These are phyloP conservation scores for Leccinum obscurum DNA, from an alignment of 768 basidiomycete genomes.

Conservation along the genomic window DNA sequence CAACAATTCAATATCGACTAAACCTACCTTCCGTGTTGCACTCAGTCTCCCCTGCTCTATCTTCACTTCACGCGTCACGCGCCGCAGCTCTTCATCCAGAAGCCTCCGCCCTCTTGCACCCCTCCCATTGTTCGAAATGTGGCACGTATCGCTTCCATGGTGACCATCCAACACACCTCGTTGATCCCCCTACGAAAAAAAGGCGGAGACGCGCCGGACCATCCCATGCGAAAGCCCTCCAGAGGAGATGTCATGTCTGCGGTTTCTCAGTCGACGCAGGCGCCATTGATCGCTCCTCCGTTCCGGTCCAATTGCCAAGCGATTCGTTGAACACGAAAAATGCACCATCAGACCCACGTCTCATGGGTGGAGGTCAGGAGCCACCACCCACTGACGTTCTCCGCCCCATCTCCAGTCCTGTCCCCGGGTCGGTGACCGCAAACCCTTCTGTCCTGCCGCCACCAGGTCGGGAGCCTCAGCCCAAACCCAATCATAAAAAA, in stretches of 20 bases:
- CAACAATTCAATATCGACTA: conserved; percentile 46
- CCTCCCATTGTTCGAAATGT: conserved; percentile 51
- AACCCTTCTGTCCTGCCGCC: conserved; percentile 1
- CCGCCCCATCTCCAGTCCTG: neutral
- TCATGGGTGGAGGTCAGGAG: conserved; percentile 1
- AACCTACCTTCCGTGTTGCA: conserved; percentile 51
- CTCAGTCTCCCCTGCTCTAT: conserved; percentile 53
- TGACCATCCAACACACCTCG: conserved; percentile 37
- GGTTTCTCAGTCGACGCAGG: conserved; percentile 14
- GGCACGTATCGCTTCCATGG: conserved; percentile 49
- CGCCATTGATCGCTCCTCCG: neutral
- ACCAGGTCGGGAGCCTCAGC: conserved; percentile 33
- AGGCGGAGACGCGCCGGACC: conserved; percentile 12
- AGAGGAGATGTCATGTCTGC: conserved; percentile 23
- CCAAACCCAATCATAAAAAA: conserved; percentile 36
- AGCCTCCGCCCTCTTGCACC: conserved; percentile 18
- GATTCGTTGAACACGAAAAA: neutral
- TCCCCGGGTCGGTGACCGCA: neutral
- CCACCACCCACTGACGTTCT: neutral
- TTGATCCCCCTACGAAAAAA: conserved; percentile 24
- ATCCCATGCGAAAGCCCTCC: conserved; percentile 4
- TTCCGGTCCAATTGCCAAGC: neutral
- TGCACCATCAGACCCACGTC: neutral
- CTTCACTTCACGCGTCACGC: conserved; percentile 60
- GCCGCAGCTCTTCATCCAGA: conserved; percentile 33